Evolutionary conservation across 768 basidiomycete species (phyloP), one percentile per base, ranked within the genome.

Genomic region (Termitomyces heimii): DNA sequence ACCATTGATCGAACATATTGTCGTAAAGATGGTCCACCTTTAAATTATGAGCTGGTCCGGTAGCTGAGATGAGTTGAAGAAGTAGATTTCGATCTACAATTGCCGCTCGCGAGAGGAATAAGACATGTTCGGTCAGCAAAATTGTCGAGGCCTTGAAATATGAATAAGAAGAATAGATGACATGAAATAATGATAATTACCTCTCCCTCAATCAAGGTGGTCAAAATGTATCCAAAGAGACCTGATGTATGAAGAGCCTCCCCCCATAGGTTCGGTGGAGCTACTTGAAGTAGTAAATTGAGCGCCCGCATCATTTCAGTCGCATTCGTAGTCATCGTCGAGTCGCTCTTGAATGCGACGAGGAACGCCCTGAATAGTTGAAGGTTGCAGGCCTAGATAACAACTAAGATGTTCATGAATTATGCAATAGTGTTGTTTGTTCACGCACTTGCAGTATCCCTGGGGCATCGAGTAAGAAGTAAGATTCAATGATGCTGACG

Each of bases 1-100:
- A 89, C 86, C 90, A 94, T 60, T 89, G 86, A 62, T 91, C 84
- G 52, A 95, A 69, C 26, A 95, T 67, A 2, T 73, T 70, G 54
- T 89, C 84, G 71, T 83, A 88, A 3, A 92, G 60, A 32, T 81
- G 71, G 22, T 71, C 67, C 66, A 92, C 85, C 0, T 76, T 66
- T 37, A 76, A 69, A 56, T 74, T 74, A 28, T 76, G 68, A 3
- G 75, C 64, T 42, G 75, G 68, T 3, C 87, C 82, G 3, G 84
- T 81, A 4, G 83, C 85, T 24, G 79, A 75, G 64, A 94, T 82
- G 24, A 95, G 77, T 60, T 86, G 82, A 29, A 84, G 63, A 70
- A 94, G 93, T 65, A 88, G 78, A 31, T 77, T 75, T 28, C 79
- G 75, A 68, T 91, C 86, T 16, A 79, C 76, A 61, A 93, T 68